Base-by-base conservation (phyloP, 352 stramenopile genomes). In the Globisporangium perplexum region DNA sequence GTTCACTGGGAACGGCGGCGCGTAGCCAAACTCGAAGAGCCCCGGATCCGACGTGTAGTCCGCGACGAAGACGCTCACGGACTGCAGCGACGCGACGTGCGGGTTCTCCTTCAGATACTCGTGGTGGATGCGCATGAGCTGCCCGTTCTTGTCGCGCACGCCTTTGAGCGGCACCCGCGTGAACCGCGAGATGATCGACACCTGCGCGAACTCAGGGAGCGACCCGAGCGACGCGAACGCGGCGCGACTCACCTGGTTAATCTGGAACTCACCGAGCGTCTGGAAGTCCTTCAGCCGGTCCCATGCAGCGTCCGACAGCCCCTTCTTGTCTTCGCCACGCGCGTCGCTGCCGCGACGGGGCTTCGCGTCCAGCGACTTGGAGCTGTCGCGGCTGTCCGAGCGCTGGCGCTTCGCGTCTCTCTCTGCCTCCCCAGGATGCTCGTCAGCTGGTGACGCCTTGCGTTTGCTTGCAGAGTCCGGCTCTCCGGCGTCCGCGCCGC, bases 41-140 rank as follows among this genome's bases (percentile, higher is more conserved):
- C 80, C 72, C 4, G 59, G 57, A 10, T 88, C 78, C 12, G 57
- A 59, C 15, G 59, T 69, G 47, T 68, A 69, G 44, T 86, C 73
- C 1, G 58, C 71, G 12, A 84, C 56, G 41, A 73, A 77, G n/a
- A 53, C 48, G 17, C 66, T 68, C 20, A 88, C 74, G 12, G 65
- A 69, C 50, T 78, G 66, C 30, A 93, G 60, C 12, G 58, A 60
- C 1, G 59, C 51, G 15, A 93, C 41, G 44, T 79, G 68, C 8
- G 80, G 83, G 48, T 93, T 88, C 30, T 93, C 83, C 42, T 79
- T 71, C 20, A 84, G 60, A 39, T 93, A 93, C 47, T 90, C 78
- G 24, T 72, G 66, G 47, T 77, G 77, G 14, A 90, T 66, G n/a
- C 74, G 72, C 71, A 86, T 79, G 33, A 93, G 65, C 42, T 88